These are phyloP conservation scores for Penicillium cataractarum DNA, from an alignment of 495 filamentous ascomycete genomes.

Conservation along the genomic window DNA sequence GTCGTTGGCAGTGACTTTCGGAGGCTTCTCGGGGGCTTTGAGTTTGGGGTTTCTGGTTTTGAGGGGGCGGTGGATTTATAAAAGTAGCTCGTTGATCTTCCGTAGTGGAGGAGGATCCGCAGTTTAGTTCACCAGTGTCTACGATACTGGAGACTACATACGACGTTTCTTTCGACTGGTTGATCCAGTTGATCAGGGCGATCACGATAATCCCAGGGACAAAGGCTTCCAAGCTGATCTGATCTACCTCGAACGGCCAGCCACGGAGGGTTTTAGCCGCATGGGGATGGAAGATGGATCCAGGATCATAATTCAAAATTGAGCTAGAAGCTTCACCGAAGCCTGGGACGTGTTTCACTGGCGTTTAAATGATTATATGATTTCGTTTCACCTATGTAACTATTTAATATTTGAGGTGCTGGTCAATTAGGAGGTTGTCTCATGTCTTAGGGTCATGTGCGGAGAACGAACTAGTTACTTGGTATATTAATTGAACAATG, in stretches of 20 bases:
- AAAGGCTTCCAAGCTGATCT: too few species aligned
- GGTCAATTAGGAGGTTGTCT: not conserved
- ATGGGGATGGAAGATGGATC: not conserved
- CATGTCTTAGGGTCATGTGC: not conserved
- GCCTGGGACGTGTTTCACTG: not conserved
- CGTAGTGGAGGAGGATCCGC: conserved; percentile 33
- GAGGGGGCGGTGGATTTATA: conserved; percentile 19
- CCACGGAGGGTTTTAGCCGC: not conserved
- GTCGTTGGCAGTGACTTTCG: not conserved
- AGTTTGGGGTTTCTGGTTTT: not conserved
- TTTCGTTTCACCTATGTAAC: not conserved
- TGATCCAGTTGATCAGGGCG: not conserved
- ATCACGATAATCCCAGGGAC: not conserved
- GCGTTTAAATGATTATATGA: not conserved
- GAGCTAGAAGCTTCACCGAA: not conserved
- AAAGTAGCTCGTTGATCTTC: too few species aligned
- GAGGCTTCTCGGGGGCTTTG: not conserved
- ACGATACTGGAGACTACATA: not conserved
- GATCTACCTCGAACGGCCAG: not conserved
- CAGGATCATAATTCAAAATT: not conserved
- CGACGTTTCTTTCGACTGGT: not conserved
- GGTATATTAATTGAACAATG: not conserved
- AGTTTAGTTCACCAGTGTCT: conserved; percentile 10
- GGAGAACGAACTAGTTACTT: not conserved
- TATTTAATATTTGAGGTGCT: not conserved